Percentiles rank a stretch among this genome's conserved stretches.
phyloP scores from a whole-genome alignment of 2,329 filamentous ascomycete genomes.

The Elsinoe perseae region DNA sequence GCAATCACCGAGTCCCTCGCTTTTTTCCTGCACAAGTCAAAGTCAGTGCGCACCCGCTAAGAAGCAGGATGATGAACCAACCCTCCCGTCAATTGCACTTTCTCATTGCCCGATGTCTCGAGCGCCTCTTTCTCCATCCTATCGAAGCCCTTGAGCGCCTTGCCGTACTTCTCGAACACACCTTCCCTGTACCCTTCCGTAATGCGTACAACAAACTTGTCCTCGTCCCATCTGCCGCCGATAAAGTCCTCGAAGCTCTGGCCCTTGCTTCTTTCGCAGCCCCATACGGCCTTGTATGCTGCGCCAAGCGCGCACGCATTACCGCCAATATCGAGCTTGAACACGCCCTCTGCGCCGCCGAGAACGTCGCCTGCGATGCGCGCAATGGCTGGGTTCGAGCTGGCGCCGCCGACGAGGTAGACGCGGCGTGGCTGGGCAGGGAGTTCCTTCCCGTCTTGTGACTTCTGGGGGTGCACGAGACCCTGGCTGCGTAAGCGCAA shows the following conservation, averaged over 20 bases:
- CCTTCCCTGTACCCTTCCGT: conserved; percentile 70
- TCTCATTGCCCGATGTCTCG: conserved; percentile 21
- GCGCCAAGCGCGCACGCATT: conserved; percentile 92
- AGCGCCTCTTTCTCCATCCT: conserved; percentile 64
- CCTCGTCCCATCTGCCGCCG: conserved; percentile 75
- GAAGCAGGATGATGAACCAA: conserved; percentile 15
- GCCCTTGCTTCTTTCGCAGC: conserved; percentile 54
- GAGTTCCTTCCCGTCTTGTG: conserved; percentile 45
- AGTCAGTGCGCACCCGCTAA: conserved; percentile 14
- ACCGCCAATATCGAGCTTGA: conserved; percentile 85
- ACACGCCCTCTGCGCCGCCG: conserved; percentile 82
- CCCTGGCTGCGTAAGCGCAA: conserved; percentile 76
- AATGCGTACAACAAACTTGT: conserved; percentile 72
- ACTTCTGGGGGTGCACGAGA: conserved; percentile 49
- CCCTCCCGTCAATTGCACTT: conserved; percentile 14
- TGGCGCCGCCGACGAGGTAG: conserved; percentile 91
- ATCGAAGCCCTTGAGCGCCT: conserved; percentile 67
- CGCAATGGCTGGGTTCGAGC: conserved; percentile 81
- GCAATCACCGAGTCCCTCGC: background rate
- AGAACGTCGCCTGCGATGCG: conserved; percentile 79
- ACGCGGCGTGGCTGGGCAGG: conserved; percentile 81
- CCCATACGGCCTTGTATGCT: conserved; percentile 96
- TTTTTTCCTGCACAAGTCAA: background rate
- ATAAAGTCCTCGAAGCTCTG: conserved; percentile 88
- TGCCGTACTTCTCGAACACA: conserved; percentile 69